Percentiles rank a stretch among this genome's conserved stretches.
Conservation (phyloP, 139 green algal genomes). For the Eudorina sp. region DNA sequence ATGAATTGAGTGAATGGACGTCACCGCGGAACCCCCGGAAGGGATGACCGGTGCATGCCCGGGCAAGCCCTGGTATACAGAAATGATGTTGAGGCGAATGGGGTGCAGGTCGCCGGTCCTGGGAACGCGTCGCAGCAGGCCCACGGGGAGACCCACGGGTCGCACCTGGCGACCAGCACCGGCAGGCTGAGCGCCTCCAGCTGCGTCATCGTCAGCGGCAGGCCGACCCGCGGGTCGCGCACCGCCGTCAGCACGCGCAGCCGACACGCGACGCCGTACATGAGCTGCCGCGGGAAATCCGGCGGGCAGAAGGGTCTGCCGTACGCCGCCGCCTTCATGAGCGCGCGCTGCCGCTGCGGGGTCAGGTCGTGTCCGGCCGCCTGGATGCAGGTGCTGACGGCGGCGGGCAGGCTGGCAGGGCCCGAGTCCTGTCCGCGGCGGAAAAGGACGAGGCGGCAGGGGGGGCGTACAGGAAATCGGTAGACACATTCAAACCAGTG, state of each 20-base stretch:
- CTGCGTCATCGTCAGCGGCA: constrained; percentile 83
- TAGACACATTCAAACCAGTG: no score
- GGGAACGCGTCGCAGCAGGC: no score
- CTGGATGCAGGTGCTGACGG: constrained; percentile 74
- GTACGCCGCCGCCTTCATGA: constrained; percentile 79
- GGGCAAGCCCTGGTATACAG: no score
- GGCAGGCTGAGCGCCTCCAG: constrained; percentile 75
- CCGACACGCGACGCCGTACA: constrained; percentile 59
- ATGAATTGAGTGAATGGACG: no score
- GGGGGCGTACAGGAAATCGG: no score
- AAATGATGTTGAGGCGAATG: no score
- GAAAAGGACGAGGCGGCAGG: no score
- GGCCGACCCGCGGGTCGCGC: constrained; percentile 74
- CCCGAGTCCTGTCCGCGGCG: not conserved
- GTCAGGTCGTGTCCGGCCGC: constrained; percentile 65
- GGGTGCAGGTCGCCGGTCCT: no score
- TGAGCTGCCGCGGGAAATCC: constrained; percentile 45
- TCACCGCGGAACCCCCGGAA: no score
- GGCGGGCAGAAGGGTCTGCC: constrained; percentile 77
- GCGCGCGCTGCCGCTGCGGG: constrained; percentile 53
- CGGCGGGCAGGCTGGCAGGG: constrained; percentile 60
- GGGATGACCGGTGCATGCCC: no score
- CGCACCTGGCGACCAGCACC: constrained; percentile 74
- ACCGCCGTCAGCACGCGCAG: constrained; percentile 89
- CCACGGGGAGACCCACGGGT: no score